Percentiles rank a stretch among this genome's conserved stretches.
Conservation (phyloP, 2,329 filamentous ascomycete genomes). For the Tolypocladium album region DNA sequence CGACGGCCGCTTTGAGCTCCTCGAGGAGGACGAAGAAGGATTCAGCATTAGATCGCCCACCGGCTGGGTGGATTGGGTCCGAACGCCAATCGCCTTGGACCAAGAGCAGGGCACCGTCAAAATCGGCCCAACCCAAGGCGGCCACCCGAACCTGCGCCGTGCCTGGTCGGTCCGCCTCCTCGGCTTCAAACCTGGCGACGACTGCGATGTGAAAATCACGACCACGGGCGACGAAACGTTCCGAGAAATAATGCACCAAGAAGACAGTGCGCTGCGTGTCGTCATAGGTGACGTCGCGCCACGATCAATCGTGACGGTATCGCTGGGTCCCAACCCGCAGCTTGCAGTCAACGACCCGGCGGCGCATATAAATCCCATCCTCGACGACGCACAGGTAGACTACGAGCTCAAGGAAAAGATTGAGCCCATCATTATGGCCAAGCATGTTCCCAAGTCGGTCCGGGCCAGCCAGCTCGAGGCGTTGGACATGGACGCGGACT, state of each 20-base stretch:
- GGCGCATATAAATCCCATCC: slow-evolving; percentile 6
- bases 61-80: slow-evolving; percentile 2
- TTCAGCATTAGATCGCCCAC: neutral
- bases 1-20: slow-evolving; percentile 30
- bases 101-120: slow-evolving; percentile 4
- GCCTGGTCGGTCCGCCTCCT: slow-evolving; percentile 6
- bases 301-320: slow-evolving; percentile 1
- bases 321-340: slow-evolving; percentile 5
- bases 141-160: neutral
- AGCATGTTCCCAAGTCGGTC: slow-evolving; percentile 1
- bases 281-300: slow-evolving; percentile 5
- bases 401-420: slow-evolving; percentile 9
- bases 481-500: slow-evolving; percentile 10
- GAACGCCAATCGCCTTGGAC: slow-evolving; percentile 4
- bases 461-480: slow-evolving; percentile 8
- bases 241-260: neutral
- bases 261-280: slow-evolving; percentile 1
- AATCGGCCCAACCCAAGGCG: neutral
- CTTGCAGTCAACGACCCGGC: slow-evolving; percentile 6
- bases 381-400: slow-evolving; percentile 8
- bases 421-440: slow-evolving; percentile 4
- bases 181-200: neutral
- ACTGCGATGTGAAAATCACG: neutral
- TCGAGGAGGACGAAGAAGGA: slow-evolving; percentile 5
- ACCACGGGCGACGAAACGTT: neutral